Base-by-base conservation (phyloP, 805 yeast species). In the Zygosaccharomyces gambellarensis region DNA sequence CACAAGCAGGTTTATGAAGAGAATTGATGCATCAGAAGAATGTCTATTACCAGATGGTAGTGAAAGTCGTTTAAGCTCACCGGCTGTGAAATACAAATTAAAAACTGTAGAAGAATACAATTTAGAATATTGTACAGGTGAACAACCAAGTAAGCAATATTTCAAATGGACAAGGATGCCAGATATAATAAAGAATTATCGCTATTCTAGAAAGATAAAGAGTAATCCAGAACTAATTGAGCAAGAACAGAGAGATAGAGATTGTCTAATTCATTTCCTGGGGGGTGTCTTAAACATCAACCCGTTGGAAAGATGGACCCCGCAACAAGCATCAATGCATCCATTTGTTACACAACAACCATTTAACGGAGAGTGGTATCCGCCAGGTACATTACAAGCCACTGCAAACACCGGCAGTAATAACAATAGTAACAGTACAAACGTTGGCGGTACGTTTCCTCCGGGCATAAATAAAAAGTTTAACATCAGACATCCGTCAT, bases 291-390 rank as follows among this genome's bases (percentile, higher is more conserved):
- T 94, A 53, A 87, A 85, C 56, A 68, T 89, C 60, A 90, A 92
- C 66, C 99, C 99, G 0, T 76, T 94, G 58, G 96, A 90, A 65
- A 79, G 99, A 59, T 86, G 97, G 85, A 88, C 97, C 0, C 99
- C 99, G 10, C 96, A 89, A 57, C 97, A 94, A 66, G 99, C 98
- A 0, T 73, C 83, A 12, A 73, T 80, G 66, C 99, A 94, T 70
- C 97, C 98, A 0, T 94, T 94, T 66, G 81, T 94, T 17, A 85
- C 86, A 4, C 82, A 78, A 45, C 73, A 73, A 47, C 74, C 71
- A 48, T 83, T 79, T 59, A 65, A 66, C 9, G 85, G 82, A 4
- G 66, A 65, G 34, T 79, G 83, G 83, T 65, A 63, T 43, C 82
- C 83, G 14, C 81, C 81, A 2, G 76, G 76, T 17, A 54, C 66